Base-by-base conservation (phyloP, 202 grass and related monocot genomes). In the Elaeis oleifera region DNA sequence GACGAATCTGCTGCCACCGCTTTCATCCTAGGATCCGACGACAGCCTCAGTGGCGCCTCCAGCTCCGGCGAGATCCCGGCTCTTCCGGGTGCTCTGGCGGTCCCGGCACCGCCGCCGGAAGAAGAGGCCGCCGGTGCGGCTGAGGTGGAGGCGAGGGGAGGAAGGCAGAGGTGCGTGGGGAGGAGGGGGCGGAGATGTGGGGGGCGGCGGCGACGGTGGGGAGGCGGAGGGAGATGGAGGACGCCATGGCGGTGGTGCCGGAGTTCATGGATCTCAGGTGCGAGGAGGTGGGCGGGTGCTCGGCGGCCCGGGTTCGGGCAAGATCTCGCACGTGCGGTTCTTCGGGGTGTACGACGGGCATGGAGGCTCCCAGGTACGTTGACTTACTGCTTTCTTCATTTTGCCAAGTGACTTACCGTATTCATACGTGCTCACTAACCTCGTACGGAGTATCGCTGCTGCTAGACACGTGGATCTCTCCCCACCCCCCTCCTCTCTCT, bases 301-400 rank as follows among this genome's bases (percentile, higher is more conserved):
- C 24, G 8, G 71, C 65, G 16, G 11, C 72, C 71, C 18, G 65
- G 78, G 49, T 11, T 60, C 59, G 0, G 78, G 52, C 2, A 71
- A 71, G 27, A 54, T 39, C 36, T 54, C 78, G 32, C 64, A 70
- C 64, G 49, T 75, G 65, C 61, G 57, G 59, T 81, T 81, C 72
- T 81, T 81, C 44, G 78, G 78, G 6, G 66, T 81, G n/a, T 81
- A 81, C 65, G 78, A 81, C 27, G 78, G 78, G 15, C 78, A 81
- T 51, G 78, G 78, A 51, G 78, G 78, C 67, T 69, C 59, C 16
- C 78, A 81, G 71, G 78, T 80, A 79, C 23, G 36, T 25, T 65
- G 48, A 48, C 21, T 19, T 54, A 18, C 28, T 6, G 28, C 28
- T 1, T 6, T 31, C 28, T 6, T 31, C 1, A 5, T 31, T 31